phyloP scores from a whole-genome alignment of 2,329 filamentous ascomycete genomes.

The Fonsecaea pugnacius region DNA sequence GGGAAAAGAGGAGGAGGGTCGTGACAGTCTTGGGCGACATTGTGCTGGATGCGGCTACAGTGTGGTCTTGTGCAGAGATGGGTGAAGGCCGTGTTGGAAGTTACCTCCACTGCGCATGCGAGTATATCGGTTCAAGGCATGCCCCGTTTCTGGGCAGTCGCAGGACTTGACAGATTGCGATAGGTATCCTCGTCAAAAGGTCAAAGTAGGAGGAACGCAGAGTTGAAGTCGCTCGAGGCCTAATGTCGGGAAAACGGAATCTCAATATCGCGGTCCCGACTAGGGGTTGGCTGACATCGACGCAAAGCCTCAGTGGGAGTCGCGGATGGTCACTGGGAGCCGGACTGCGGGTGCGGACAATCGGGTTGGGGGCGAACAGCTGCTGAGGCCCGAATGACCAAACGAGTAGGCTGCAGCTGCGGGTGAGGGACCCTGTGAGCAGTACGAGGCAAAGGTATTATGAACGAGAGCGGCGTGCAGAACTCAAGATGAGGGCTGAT shows the following conservation, averaged over 20 bases:
- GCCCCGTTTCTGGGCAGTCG: neutral
- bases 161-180: neutral
- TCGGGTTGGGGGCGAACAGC: constrained; percentile 5
- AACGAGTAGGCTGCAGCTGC: constrained; percentile 1
- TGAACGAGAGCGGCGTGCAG: neutral
- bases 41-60: neutral
- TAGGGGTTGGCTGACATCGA: neutral
- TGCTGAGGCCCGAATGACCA: neutral
- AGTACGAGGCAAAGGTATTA: neutral
- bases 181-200: neutral
- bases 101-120: too few species aligned
- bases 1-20: constrained; percentile 27
- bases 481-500: neutral
- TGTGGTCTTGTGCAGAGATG: neutral
- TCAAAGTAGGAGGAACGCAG: neutral
- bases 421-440: constrained; percentile 20
- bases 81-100: neutral
- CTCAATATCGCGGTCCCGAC: neutral
- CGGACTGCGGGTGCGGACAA: neutral
- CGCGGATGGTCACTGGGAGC: neutral
- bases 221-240: neutral
- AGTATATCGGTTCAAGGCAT: neutral
- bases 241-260: neutral
- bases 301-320: neutral
- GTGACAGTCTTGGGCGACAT: constrained; percentile 2